These are phyloP conservation scores for Agaricus subrufescens DNA, from an alignment of 768 basidiomycete genomes.

Conservation along the genomic window DNA sequence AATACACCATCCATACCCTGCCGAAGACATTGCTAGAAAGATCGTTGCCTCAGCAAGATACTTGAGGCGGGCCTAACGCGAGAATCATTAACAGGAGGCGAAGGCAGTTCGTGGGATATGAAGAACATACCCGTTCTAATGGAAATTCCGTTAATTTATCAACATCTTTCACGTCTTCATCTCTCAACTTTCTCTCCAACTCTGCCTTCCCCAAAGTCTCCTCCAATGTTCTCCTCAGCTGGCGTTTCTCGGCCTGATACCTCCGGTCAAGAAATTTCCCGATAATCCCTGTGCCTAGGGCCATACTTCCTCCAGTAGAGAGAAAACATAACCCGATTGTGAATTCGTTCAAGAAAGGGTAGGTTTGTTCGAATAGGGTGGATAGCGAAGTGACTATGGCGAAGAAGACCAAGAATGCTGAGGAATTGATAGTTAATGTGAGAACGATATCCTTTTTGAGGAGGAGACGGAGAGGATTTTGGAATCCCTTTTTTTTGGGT, in stretches of 20 bases:
- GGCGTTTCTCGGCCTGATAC: slow-evolving; percentile 39
- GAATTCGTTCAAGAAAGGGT: slow-evolving; percentile 57
- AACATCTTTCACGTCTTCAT: not conserved
- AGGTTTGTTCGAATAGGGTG: slow-evolving; percentile 51
- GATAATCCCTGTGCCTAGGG: slow-evolving; percentile 51
- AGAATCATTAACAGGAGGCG: not conserved
- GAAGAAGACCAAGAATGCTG: slow-evolving; percentile 53
- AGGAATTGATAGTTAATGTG: slow-evolving; percentile 46
- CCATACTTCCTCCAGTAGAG: slow-evolving; percentile 69
- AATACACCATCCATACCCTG: slow-evolving; percentile 61
- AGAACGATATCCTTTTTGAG: slow-evolving; percentile 49
- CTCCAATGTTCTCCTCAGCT: slow-evolving; percentile 16
- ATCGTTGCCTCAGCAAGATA: slow-evolving; percentile 17
- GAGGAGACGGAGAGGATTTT: slow-evolving; percentile 55
- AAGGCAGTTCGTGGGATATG: too few species aligned
- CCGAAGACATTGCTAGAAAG: slow-evolving; percentile 32
- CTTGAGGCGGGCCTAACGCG: slow-evolving; percentile 17
- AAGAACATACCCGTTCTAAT: not conserved
- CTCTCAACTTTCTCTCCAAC: not conserved
- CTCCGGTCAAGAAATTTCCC: slow-evolving; percentile 67
- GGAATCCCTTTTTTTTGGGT: slow-evolving; percentile 25
- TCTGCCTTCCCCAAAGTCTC: not conserved
- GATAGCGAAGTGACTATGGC: slow-evolving; percentile 57
- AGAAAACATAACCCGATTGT: slow-evolving; percentile 76
- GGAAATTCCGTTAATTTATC: slow-evolving; percentile 1